Conservation (phyloP, 345 rosid species). For the Rhodamnia rubescens region DNA sequence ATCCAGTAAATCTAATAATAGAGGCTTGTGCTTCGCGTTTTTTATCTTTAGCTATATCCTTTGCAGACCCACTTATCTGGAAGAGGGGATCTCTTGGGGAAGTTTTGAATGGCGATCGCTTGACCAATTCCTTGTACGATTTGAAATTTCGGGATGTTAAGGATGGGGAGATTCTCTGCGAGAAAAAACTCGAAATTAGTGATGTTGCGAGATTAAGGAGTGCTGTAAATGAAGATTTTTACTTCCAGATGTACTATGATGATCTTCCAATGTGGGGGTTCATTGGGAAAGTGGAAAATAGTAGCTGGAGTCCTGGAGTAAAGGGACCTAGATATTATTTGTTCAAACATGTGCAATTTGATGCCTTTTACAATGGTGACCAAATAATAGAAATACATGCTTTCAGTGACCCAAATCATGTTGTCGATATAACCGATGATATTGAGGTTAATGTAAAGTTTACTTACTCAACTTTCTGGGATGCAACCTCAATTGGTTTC, state of each 20-base stretch:
- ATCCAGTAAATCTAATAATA: background rate
- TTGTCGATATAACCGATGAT: constrained; percentile 60
- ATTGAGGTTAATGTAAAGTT: constrained; percentile 47
- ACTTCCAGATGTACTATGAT: constrained; percentile 81
- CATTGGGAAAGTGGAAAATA: constrained; percentile 63
- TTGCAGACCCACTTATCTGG: constrained; percentile 43
- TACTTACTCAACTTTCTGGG: constrained; percentile 77
- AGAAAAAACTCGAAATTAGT: constrained; percentile 30
- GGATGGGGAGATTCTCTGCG: constrained; percentile 24
- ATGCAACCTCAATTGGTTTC: constrained; percentile 31
- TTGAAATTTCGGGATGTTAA: constrained; percentile 48
- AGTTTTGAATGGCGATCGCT: constrained; percentile 70
- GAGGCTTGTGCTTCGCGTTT: background rate
- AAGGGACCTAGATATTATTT: constrained; percentile 36
- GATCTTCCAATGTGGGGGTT: constrained; percentile 93
- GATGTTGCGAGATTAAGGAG: constrained; percentile 45
- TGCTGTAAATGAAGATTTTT: constrained; percentile 49
- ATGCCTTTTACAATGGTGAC: constrained; percentile 48
- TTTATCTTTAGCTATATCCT: background rate
- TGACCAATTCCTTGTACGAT: constrained; percentile 38
- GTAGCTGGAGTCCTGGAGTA: constrained; percentile 14
- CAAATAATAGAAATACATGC: constrained; percentile 43
- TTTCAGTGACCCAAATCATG: constrained; percentile 49
- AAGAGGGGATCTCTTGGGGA: constrained; percentile 68
- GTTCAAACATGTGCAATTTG: constrained; percentile 59